Evolutionary conservation across 352 stramenopile genomes (phyloP).

Genomic region (Globisporangium heterothallicum): DNA sequence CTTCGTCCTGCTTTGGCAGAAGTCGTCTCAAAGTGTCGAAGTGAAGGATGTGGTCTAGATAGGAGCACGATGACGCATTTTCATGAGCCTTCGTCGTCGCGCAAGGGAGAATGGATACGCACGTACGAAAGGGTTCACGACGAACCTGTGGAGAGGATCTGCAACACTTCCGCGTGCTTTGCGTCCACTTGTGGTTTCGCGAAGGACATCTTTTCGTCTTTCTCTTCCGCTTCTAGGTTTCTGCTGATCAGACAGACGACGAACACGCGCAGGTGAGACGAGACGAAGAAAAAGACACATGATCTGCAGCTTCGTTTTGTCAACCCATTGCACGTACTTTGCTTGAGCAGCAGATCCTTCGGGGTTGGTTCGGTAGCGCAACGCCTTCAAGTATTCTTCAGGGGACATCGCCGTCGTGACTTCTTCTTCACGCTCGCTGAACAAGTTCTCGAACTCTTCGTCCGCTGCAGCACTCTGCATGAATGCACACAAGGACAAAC

Average conservation of each 20-base stretch:
- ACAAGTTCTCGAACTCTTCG: conserved; percentile 78
- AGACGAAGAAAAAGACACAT: too few relatives aligned
- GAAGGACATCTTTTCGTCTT: conserved; percentile 26
- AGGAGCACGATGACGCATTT: conserved; percentile 6
- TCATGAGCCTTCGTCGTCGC: too few relatives aligned
- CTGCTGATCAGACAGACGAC: conserved; percentile 9
- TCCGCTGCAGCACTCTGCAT: conserved; percentile 25
- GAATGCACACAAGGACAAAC: background rate
- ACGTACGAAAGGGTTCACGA: background rate
- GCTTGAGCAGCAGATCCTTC: conserved; percentile 18
- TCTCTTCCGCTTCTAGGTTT: conserved; percentile 31
- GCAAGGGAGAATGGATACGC: background rate
- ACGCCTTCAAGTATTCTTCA: conserved; percentile 64
- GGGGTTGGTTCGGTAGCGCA: conserved; percentile 55
- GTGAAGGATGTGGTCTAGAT: conserved; percentile 39
- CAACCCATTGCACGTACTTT: too few relatives aligned
- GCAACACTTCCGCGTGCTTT: conserved; percentile 22
- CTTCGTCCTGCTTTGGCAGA: conserved; percentile 28
- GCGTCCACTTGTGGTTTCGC: conserved; percentile 23
- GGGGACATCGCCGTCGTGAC: conserved; percentile 63
- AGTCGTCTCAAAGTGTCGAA: conserved; percentile 39
- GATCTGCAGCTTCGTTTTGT: too few relatives aligned
- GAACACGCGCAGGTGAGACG: too few relatives aligned
- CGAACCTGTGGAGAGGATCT: conserved; percentile 23
- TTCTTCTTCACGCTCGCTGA: conserved; percentile 77